Conservation (phyloP, 129 eudicot species). For the Flaveria brownii region DNA sequence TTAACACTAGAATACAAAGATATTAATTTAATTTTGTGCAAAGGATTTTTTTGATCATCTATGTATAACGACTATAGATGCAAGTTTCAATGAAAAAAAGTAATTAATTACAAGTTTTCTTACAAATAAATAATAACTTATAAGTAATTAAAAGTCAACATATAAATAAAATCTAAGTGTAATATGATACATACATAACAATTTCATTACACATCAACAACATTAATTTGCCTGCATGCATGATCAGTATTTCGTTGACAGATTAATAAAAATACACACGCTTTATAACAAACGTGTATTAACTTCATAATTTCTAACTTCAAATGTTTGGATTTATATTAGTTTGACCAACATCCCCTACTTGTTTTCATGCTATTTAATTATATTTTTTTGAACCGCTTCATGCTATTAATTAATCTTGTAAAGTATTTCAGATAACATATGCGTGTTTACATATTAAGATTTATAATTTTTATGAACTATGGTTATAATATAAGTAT, state of each 20-base stretch:
- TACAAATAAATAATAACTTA: no score
- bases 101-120: background rate
- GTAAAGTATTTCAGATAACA: background rate
- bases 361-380: background rate
- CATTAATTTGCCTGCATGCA: background rate
- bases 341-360: background rate
- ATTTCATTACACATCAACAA: background rate
- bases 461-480: background rate
- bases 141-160: background rate
- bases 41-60: background rate
- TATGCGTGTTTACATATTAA: background rate
- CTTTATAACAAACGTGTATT: background rate
- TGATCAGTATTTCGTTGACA: background rate
- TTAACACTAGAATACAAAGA: background rate
- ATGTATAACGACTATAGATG: background rate
- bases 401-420: background rate
- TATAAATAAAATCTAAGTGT: background rate
- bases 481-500: background rate
- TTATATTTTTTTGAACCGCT: no score
- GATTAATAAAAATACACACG: background rate
- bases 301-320: background rate
- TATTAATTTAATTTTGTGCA: background rate
- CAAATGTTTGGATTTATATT: background rate
- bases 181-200: conserved; percentile 5
- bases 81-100: background rate